A percentile compares a stretch with the other conserved stretches of the same genome.
Evolutionary conservation across 2,329 filamentous ascomycete genomes (phyloP).

Genomic region (Leptographium procerum): DNA sequence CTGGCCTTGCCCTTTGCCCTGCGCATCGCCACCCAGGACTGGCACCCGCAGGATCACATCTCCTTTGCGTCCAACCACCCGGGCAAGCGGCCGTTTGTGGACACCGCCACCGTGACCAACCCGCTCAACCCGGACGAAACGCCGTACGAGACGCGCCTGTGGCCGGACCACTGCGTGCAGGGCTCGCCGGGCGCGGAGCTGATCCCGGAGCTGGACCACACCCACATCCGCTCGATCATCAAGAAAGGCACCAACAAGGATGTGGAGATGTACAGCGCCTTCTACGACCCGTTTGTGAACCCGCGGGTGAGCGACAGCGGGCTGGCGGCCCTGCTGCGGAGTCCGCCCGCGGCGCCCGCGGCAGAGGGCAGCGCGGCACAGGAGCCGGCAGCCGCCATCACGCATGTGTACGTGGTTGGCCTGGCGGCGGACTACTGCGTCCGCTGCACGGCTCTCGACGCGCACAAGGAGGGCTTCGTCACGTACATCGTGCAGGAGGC

Average conservation of each 20-base stretch:
- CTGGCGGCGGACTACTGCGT: slow-evolving; percentile 88
- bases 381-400: slow-evolving; percentile 37
- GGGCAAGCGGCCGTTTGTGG: slow-evolving; percentile 55
- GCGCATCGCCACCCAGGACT: slow-evolving; percentile 85
- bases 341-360: no score
- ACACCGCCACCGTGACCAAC: slow-evolving; percentile 53
- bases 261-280: slow-evolving; percentile 92
- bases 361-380: no score
- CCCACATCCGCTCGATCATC: slow-evolving; percentile 52
- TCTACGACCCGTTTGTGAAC: slow-evolving; percentile 65
- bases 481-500: slow-evolving; percentile 71
- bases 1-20: slow-evolving; percentile 59
- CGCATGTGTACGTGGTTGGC: slow-evolving; percentile 76
- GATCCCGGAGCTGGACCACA: slow-evolving; percentile 56
- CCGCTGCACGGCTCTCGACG: slow-evolving; percentile 67
- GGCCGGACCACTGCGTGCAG: slow-evolving; percentile 86
- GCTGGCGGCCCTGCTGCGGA: slow-evolving; percentile 44
- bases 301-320: slow-evolving; percentile 51
- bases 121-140: slow-evolving; percentile 50
- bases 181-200: slow-evolving; percentile 60
- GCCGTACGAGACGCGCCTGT: slow-evolving; percentile 58
- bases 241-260: slow-evolving; percentile 65
- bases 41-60: slow-evolving; percentile 71
- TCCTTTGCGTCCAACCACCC: slow-evolving; percentile 79
- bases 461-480: slow-evolving; percentile 61